phyloP scores from a whole-genome alignment of 208 protist genomes.

The Acanthamoeba culbertsoni region DNA sequence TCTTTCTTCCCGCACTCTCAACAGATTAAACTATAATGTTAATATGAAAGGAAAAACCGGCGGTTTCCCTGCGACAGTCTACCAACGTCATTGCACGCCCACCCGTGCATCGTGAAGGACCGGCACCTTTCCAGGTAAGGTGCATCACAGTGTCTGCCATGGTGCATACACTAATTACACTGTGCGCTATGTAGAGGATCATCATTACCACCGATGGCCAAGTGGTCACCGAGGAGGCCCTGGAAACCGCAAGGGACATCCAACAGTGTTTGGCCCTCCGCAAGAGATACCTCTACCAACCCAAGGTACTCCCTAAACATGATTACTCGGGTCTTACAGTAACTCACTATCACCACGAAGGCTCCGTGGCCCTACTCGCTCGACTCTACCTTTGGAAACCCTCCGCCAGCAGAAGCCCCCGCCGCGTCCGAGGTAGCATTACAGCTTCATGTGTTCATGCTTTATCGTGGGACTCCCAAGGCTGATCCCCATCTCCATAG shows the following conservation, averaged over 20 bases:
- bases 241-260: not conserved
- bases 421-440: not conserved
- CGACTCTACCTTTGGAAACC: not conserved
- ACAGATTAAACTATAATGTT: not conserved
- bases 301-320: not conserved
- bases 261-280: not conserved
- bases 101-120: not conserved
- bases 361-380: not conserved
- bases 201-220: conserved; percentile 3
- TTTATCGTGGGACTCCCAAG: not conserved
- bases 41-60: not conserved
- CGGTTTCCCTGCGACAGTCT: not conserved
- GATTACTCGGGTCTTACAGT: too few species aligned
- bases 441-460: not conserved
- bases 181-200: not conserved
- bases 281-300: conserved; percentile 15
- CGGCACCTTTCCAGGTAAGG: not conserved
- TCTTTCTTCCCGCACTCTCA: not conserved
- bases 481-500: not conserved
- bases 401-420: not conserved
- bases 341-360: too few species aligned
- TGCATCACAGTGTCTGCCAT: not conserved
- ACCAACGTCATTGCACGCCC: not conserved
- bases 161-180: not conserved
- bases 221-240: not conserved